phyloP scores from a whole-genome alignment of 1,284 basidiomycete genomes.

The Lentinula novae-zelandiae region DNA sequence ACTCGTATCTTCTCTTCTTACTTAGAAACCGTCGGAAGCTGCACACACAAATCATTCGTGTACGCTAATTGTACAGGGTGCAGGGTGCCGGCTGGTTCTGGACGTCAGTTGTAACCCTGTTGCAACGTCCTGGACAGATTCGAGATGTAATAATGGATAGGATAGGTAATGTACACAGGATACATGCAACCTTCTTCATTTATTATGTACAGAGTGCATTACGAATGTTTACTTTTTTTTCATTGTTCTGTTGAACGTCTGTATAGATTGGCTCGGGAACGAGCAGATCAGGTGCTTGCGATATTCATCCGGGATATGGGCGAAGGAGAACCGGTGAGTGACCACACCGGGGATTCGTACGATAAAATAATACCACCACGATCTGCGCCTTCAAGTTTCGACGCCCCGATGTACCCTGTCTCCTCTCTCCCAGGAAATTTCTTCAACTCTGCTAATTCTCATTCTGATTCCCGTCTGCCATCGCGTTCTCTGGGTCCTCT shows the following conservation, averaged over 20 bases:
- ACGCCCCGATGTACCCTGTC: neutral
- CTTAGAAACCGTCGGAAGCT: too few relatives aligned
- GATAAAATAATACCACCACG: slow-evolving; percentile 19
- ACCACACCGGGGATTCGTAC: slow-evolving; percentile 51
- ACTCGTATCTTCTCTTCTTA: too few relatives aligned
- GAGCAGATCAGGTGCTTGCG: slow-evolving; percentile 61
- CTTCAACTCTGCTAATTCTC: too few relatives aligned
- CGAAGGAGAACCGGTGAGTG: slow-evolving; percentile 38
- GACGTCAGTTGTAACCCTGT: too few relatives aligned
- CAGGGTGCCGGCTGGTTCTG: too few relatives aligned
- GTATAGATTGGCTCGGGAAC: slow-evolving; percentile 52
- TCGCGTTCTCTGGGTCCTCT: neutral
- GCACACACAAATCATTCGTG: too few relatives aligned
- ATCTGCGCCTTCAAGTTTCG: slow-evolving; percentile 20
- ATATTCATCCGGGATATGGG: slow-evolving; percentile 79
- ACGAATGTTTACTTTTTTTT: neutral
- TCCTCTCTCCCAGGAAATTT: too few relatives aligned
- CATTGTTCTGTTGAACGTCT: neutral
- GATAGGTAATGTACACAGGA: too few relatives aligned
- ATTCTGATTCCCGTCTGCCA: neutral
- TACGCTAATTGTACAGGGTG: too few relatives aligned
- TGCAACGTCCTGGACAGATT: too few relatives aligned
- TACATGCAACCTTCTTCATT: too few relatives aligned
- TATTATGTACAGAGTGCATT: slow-evolving; percentile 49
- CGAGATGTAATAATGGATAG: too few relatives aligned